These are phyloP conservation scores for Penicillium alfredii DNA, from an alignment of 495 filamentous ascomycete genomes.

Conservation along the genomic window DNA sequence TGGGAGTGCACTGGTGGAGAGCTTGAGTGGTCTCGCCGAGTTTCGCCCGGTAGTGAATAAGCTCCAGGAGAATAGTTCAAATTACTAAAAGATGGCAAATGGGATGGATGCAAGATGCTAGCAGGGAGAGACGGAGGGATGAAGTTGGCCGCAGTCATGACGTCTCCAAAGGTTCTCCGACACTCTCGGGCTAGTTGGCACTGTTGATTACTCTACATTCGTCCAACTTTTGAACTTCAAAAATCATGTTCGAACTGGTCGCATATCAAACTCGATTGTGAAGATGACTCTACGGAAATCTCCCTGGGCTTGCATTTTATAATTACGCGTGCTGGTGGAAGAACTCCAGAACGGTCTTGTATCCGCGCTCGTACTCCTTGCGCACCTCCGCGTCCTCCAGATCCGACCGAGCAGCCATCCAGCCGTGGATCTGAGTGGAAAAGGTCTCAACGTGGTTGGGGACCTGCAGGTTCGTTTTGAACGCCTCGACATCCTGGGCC, in stretches of 20 bases:
- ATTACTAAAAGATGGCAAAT: too few species aligned
- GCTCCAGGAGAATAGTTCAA: too few species aligned
- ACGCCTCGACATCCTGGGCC: slow-evolving; percentile 61
- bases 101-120: too few species aligned
- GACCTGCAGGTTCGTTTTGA: slow-evolving; percentile 58
- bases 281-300: too few species aligned
- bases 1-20: slow-evolving; percentile 5
- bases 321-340: slow-evolving; percentile 69
- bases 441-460: slow-evolving; percentile 77
- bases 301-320: too few species aligned
- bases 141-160: too few species aligned
- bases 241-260: too few species aligned
- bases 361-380: slow-evolving; percentile 74
- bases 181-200: too few species aligned
- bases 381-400: slow-evolving; percentile 60
- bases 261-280: not conserved
- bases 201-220: too few species aligned
- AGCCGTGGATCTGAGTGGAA: slow-evolving; percentile 77
- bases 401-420: slow-evolving; percentile 77
- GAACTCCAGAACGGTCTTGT: slow-evolving; percentile 67
- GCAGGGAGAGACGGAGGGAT: too few species aligned
- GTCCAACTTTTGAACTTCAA: too few species aligned
- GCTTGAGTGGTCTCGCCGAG: slow-evolving; percentile 6
- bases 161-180: too few species aligned
- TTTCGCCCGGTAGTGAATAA: slow-evolving; percentile 6